Percentiles rank a stretch among this genome's conserved stretches.
These are phyloP conservation scores for Eimeria maxima DNA, from an alignment of 169 alveolate species.

Conservation along the genomic window DNA sequence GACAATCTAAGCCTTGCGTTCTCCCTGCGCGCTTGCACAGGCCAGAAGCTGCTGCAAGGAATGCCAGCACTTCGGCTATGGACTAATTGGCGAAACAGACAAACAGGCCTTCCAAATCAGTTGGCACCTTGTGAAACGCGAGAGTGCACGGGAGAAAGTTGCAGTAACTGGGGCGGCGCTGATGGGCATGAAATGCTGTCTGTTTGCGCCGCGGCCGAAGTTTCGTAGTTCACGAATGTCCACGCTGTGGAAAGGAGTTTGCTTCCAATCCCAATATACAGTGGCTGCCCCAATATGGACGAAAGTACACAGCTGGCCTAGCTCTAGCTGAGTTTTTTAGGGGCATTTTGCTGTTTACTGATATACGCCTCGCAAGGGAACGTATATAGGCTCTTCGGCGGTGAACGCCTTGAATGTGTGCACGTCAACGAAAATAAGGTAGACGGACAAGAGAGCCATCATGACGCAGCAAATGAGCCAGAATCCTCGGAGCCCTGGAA, in stretches of 20 bases:
- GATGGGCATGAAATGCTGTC: conserved; percentile 36
- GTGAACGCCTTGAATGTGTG: conserved; percentile 62
- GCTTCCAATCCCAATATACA: no score
- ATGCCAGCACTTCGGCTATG: conserved; percentile 73
- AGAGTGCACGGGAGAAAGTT: conserved; percentile 45
- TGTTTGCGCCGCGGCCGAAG: conserved; percentile 52
- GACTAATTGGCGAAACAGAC: conserved; percentile 51
- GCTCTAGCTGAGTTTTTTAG: no score
- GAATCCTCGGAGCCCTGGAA: conserved; percentile 70
- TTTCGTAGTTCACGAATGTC: conserved; percentile 27
- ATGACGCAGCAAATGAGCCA: conserved; percentile 70
- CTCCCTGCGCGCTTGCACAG: conserved; percentile 25
- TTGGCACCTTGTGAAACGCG: neutral
- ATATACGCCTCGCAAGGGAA: conserved; percentile 40
- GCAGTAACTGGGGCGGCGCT: conserved; percentile 32
- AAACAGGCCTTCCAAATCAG: neutral
- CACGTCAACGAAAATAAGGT: conserved; percentile 57
- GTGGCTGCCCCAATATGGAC: no score
- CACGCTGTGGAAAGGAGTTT: neutral
- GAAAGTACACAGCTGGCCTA: no score
- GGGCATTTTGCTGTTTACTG: neutral
- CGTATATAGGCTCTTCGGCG: conserved; percentile 3
- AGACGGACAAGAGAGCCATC: conserved; percentile 36
- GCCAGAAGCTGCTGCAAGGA: conserved; percentile 70
- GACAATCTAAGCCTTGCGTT: neutral